These are phyloP conservation scores for Aspergillus tanneri DNA, from an alignment of 2,329 filamentous ascomycete genomes.

Conservation along the genomic window DNA sequence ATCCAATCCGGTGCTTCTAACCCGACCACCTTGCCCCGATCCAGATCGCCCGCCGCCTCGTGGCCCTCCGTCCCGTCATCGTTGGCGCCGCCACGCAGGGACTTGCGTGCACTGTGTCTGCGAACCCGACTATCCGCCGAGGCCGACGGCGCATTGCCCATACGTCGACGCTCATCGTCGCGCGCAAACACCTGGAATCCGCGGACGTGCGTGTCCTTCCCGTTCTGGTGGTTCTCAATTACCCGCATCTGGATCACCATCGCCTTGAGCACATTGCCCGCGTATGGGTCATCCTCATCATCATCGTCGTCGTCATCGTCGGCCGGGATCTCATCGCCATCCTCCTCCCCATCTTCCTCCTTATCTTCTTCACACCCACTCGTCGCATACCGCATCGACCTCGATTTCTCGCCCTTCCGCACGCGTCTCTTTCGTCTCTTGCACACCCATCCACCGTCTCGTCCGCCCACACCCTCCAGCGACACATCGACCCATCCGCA, in stretches of 20 bases:
- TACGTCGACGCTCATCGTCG: constrained; percentile 40
- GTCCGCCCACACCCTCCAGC: constrained; percentile 60
- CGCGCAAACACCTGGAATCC: constrained; percentile 80
- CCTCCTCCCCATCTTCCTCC: constrained; percentile 24
- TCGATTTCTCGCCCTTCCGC: constrained; percentile 20
- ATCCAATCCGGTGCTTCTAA: constrained; percentile 51
- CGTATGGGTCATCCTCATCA: constrained; percentile 43
- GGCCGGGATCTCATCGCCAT: constrained; percentile 31
- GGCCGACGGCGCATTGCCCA: constrained; percentile 33
- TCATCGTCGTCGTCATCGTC: constrained; percentile 26
- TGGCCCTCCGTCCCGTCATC: constrained; percentile 23
- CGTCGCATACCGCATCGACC: too few relatives aligned
- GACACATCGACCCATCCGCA: constrained; percentile 89
- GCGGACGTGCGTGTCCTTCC: constrained; percentile 96
- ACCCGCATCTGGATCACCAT: constrained; percentile 90
- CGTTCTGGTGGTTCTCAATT: constrained; percentile 96
- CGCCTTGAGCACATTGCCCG: constrained; percentile 74
- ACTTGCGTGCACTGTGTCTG: constrained; percentile 32
- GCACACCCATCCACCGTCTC: constrained; percentile 32
- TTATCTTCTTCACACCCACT: too few relatives aligned
- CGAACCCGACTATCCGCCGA: constrained; percentile 33
- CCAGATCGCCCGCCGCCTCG: constrained; percentile 25
- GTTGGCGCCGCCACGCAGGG: constrained; percentile 26
- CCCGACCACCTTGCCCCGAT: constrained; percentile 29
- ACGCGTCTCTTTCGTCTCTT: constrained; percentile 20